phyloP scores from a whole-genome alignment of 1,284 basidiomycete species.

The Sanguinoderma infundibulare region DNA sequence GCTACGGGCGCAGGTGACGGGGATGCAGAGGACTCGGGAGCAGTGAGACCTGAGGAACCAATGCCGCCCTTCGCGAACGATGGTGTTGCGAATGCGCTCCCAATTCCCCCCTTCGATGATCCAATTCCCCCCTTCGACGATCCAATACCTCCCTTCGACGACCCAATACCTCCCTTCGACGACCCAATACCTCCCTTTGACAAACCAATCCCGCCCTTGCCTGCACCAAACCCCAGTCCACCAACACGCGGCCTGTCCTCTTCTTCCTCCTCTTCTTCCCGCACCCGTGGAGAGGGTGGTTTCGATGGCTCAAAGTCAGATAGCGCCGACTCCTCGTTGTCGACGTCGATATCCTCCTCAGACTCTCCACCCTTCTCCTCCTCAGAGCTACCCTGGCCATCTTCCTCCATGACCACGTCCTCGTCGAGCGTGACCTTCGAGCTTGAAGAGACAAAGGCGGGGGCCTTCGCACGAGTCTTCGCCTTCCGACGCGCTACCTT shows the following conservation, averaged over 20 bases:
- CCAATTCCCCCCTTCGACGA: constrained; percentile 35
- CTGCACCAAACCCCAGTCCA: constrained; percentile 41
- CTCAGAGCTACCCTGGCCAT: constrained; percentile 19
- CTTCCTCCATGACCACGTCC: constrained; percentile 34
- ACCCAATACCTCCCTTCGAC: constrained; percentile 31
- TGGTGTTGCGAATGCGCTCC: constrained; percentile 17
- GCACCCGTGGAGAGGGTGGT: constrained; percentile 56
- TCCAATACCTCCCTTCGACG: constrained; percentile 52
- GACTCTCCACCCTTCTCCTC: constrained; percentile 34
- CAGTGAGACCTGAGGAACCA: constrained; percentile 42
- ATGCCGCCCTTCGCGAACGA: constrained; percentile 50
- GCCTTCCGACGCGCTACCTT: constrained; percentile 38
- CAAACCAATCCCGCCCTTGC: constrained; percentile 43
- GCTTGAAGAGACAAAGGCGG: constrained; percentile 71
- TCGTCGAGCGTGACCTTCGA: constrained; percentile 47
- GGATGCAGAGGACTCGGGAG: constrained; percentile 36
- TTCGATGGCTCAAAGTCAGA: constrained; percentile 48
- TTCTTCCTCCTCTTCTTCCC: constrained; percentile 46
- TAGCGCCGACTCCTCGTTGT: constrained; percentile 6
- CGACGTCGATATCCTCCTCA: constrained; percentile 36
- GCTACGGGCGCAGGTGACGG: constrained; percentile 36
- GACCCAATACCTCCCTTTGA: constrained; percentile 47
- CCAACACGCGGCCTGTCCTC: constrained; percentile 46
- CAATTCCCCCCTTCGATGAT: constrained; percentile 30
- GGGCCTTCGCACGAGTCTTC: constrained; percentile 79